Evolutionary conservation across 257 asterid species (phyloP), one percentile per base, ranked within the genome.

Genomic region (Solanum stenotomum): DNA sequence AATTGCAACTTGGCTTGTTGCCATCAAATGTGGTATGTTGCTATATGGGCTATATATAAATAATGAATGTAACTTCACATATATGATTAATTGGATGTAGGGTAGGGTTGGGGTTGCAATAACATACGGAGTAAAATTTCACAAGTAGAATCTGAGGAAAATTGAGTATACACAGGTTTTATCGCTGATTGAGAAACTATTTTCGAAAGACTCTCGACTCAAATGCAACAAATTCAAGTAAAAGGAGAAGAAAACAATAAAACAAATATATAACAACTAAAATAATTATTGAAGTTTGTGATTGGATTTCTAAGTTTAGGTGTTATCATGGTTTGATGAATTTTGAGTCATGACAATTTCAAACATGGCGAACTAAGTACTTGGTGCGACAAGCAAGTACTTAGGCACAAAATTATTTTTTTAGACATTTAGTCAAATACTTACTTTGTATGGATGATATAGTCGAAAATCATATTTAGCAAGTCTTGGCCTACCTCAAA

Each of bases 1-100:
- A 87, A 83, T 27, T 63, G 46, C 65, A 78, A 40, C 8, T 61
- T 78, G 84, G 40, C 87, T 67, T 63, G 88, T 72, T 88, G 89
- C 89, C 85, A 86, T 82, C 79, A 94, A 93, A 90, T 90, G 92
- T 90, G 95, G 75, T 86, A 78, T 90, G 91, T 85, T 88, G 82
- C 71, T 31, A 84, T 67, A 86, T 87, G 87, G 61, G 61, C 74
- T 84, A 74, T 82, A 85, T 79, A 74, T 85, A 77, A 90, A 52
- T 52, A 52, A 52, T 52, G 79, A 90, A 88, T 89, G 90, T 91
- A 89, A 89, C 68, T 68, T 87, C 91, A 75, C 82, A 77, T 40
- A 15, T 65, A 84, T 38, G 18, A 77, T 38, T n/a, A 56, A 56
- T 56, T 22, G 33, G 83, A 22, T 25, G 22, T 13, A 8, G 77